Conservation (phyloP, 441 rosid species). For the Manihot esculenta region DNA sequence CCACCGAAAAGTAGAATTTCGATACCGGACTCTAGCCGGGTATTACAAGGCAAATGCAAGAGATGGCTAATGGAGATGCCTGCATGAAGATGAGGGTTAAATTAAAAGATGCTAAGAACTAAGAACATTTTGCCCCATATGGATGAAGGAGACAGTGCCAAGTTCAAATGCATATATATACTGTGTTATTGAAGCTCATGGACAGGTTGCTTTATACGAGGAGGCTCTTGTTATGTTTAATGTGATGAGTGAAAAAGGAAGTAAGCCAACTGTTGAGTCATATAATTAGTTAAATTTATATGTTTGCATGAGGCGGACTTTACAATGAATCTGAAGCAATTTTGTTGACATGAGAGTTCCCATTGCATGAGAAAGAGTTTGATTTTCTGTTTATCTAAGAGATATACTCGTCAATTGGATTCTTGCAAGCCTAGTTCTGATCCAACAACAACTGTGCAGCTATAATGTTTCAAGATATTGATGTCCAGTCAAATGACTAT, state of each 20-base stretch:
- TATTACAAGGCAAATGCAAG: no score
- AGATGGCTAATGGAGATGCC: no score
- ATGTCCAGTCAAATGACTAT: not conserved
- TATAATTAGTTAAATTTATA: conserved; percentile 68
- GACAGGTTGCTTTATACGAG: conserved; percentile 86
- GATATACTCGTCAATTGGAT: no score
- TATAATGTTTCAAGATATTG: not conserved
- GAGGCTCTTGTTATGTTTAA: conserved; percentile 87
- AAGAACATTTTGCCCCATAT: conserved; percentile 68
- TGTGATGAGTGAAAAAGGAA: conserved; percentile 82
- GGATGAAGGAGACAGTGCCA: conserved; percentile 69
- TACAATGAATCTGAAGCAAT: conserved; percentile 71
- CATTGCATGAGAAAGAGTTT: no score
- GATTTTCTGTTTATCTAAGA: no score
- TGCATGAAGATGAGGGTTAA: no score
- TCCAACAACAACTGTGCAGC: not conserved
- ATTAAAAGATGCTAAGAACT: no score
- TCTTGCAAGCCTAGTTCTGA: no score
- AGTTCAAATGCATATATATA: conserved; percentile 84
- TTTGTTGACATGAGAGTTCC: conserved; percentile 49
- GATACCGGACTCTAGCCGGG: no score
- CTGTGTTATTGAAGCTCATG: conserved; percentile 90
- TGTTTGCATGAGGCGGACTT: conserved; percentile 88
- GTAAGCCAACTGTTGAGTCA: conserved; percentile 75
- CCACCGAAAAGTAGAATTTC: no score